These are phyloP conservation scores for Cyclostephanos tholiformis DNA, from an alignment of 108 stramenopile genomes.

Conservation along the genomic window DNA sequence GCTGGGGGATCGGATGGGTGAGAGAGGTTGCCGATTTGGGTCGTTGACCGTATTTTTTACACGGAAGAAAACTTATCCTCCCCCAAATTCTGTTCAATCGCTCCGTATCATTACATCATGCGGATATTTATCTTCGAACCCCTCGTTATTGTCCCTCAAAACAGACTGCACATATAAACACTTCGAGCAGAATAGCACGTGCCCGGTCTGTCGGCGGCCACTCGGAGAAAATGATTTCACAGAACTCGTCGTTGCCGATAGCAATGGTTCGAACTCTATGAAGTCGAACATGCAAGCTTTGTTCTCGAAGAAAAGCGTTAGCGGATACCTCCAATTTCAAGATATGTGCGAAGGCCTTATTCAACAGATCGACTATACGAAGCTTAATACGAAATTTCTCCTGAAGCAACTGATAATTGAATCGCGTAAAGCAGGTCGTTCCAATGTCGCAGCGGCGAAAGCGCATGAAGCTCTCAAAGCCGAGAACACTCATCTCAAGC, in stretches of 20 bases:
- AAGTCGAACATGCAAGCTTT: constrained; percentile 56
- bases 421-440: constrained; percentile 42
- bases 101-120: not conserved
- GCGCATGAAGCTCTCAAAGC: constrained; percentile 51
- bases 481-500: constrained; percentile 65
- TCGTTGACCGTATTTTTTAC: too few species aligned
- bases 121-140: not conserved
- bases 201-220: constrained; percentile 60
- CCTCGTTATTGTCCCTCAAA: constrained; percentile 1
- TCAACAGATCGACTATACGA: constrained; percentile 56
- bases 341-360: constrained; percentile 48
- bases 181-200: constrained; percentile 63
- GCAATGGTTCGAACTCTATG: constrained; percentile 38
- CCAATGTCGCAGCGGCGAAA: constrained; percentile 27
- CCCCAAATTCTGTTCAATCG: not conserved
- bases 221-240: constrained; percentile 72
- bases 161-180: constrained; percentile 80
- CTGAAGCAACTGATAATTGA: constrained; percentile 74
- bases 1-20: not conserved
- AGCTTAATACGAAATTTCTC: constrained; percentile 60
- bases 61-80: not conserved
- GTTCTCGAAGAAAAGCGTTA: constrained; percentile 47
- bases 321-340: constrained; percentile 44
- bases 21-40: not conserved
- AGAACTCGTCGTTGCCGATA: constrained; percentile 72